Evolutionary conservation across 2,329 filamentous ascomycete species (phyloP).

Genomic region (Pezicula neosporulosa): DNA sequence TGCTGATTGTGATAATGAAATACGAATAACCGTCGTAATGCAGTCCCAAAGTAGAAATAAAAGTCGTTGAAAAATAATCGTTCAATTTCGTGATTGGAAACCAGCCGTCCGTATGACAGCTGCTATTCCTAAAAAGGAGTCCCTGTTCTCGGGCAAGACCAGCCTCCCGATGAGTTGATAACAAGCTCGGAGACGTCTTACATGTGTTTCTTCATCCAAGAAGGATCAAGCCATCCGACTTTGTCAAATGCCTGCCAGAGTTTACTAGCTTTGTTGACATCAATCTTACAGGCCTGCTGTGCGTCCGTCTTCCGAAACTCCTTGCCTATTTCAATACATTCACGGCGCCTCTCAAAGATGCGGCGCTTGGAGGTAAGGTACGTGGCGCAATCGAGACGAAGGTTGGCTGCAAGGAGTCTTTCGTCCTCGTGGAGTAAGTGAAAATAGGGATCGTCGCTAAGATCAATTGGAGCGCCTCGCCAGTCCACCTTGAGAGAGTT

Average conservation of each 20-base stretch:
- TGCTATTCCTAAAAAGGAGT: background rate
- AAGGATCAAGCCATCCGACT: conserved; percentile 68
- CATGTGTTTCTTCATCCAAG: conserved; percentile 20
- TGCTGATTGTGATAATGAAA: conserved; percentile 13
- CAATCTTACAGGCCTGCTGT: conserved; percentile 95
- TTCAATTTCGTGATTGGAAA: conserved; percentile 12
- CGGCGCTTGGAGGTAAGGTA: conserved; percentile 92
- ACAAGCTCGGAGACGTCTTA: conserved; percentile 1
- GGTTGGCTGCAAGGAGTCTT: conserved; percentile 68
- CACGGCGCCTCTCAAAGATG: conserved; percentile 76
- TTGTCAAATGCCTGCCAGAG: conserved; percentile 86
- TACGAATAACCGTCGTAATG: conserved; percentile 20
- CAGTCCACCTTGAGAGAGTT: conserved; percentile 81
- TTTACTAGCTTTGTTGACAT: conserved; percentile 95
- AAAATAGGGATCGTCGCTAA: conserved; percentile 67
- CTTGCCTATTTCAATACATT: conserved; percentile 64
- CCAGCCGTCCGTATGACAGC: too few species aligned
- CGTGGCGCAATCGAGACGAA: conserved; percentile 80
- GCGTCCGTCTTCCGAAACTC: conserved; percentile 94
- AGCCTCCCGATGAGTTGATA: conserved; percentile 4
- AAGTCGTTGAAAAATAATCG: conserved; percentile 3
- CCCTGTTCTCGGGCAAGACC: conserved; percentile 1
- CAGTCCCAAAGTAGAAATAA: conserved; percentile 8
- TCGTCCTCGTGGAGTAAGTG: conserved; percentile 76
- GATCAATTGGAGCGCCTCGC: conserved; percentile 77